Percentiles rank a stretch among this genome's conserved stretches.
Evolutionary conservation across 768 basidiomycete genomes (phyloP).

Genomic region (Auriculariales sp.): DNA sequence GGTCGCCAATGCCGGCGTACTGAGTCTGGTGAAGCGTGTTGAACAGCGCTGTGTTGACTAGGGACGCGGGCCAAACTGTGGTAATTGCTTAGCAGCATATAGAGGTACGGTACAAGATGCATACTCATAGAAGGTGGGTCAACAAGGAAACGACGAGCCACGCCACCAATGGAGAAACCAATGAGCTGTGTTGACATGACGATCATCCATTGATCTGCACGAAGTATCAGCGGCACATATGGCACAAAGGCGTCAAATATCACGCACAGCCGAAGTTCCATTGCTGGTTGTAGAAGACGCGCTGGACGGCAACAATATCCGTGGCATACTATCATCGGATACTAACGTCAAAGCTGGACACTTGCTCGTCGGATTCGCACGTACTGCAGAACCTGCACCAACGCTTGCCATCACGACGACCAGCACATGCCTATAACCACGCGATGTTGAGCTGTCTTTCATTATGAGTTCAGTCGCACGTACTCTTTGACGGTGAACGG

Average conservation of each 20-base stretch:
- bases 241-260: background rate
- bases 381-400: slow-evolving; percentile 49
- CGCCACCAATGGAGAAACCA: slow-evolving; percentile 3
- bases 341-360: background rate
- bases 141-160: slow-evolving; percentile 10
- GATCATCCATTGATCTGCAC: slow-evolving; percentile 21
- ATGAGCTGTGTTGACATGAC: slow-evolving; percentile 23
- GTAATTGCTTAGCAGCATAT: background rate
- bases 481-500: slow-evolving; percentile 23
- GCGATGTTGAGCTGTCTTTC: too few species aligned
- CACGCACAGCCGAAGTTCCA: slow-evolving; percentile 31
- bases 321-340: slow-evolving; percentile 25
- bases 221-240: background rate
- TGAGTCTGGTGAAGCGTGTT: slow-evolving; percentile 57
- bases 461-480: too few species aligned
- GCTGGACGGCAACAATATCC: slow-evolving; percentile 61
- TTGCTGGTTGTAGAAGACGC: slow-evolving; percentile 47
- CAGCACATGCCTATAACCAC: slow-evolving; percentile 16
- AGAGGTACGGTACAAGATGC: background rate
- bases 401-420: slow-evolving; percentile 60
- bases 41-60: slow-evolving; percentile 56
- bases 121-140: slow-evolving; percentile 11
- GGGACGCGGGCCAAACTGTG: slow-evolving; percentile 50
- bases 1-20: slow-evolving; percentile 26
- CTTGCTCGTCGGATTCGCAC: slow-evolving; percentile 41